A percentile compares a stretch with the other conserved stretches of the same genome.
phyloP scores from a whole-genome alignment of 257 asterid species.

The Solanum arcanum region DNA sequence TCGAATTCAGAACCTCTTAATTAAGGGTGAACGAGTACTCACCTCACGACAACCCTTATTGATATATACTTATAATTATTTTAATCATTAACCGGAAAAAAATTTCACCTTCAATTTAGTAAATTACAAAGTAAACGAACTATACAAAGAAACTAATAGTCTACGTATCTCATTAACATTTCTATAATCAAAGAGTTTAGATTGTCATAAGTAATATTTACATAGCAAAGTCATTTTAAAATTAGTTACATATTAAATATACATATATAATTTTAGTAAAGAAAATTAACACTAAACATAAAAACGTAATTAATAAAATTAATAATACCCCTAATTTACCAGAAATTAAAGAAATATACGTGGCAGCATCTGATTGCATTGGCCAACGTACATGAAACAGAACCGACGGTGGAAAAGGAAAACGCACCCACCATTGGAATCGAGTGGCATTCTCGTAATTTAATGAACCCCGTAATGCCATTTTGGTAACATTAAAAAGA shows the following conservation, averaged over 20 bases:
- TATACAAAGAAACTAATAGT: background rate
- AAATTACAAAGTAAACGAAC: background rate
- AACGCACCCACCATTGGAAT: background rate
- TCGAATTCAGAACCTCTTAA: too few species aligned
- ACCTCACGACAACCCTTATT: too few species aligned
- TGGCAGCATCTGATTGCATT: constrained; percentile 1
- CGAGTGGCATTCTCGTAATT: background rate
- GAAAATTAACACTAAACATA: background rate
- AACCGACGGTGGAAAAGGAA: constrained; percentile 20
- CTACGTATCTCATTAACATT: background rate
- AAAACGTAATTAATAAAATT: background rate
- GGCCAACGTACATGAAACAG: background rate
- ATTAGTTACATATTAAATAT: too few species aligned
- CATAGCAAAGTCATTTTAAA: background rate
- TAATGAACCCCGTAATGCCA: background rate
- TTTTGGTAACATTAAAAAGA: background rate
- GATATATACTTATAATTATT: background rate
- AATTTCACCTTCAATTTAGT: background rate
- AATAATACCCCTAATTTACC: background rate
- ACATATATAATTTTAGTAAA: too few species aligned
- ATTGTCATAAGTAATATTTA: background rate
- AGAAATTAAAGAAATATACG: background rate
- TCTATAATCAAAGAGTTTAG: background rate
- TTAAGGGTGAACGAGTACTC: too few species aligned
- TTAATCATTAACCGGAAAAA: background rate